Percentiles rank a stretch among this genome's conserved stretches.
These are phyloP conservation scores for Exobasidium rhododendri DNA, from an alignment of 1,284 basidiomycete genomes.

Conservation along the genomic window DNA sequence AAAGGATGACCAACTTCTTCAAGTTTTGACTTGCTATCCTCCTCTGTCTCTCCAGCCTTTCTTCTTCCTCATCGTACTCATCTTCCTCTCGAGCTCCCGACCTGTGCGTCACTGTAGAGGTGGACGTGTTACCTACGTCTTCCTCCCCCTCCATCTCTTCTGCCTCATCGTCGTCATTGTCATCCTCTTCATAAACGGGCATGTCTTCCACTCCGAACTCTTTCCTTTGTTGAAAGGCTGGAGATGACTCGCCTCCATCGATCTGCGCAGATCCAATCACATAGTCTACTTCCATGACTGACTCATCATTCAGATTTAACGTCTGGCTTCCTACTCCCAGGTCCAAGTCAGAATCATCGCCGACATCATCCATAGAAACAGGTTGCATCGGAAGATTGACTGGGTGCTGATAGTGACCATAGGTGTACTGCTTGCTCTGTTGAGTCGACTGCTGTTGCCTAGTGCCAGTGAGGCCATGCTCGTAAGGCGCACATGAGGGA, in stretches of 20 bases:
- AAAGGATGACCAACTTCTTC: background rate
- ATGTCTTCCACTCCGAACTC: background rate
- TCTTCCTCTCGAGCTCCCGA: constrained; percentile 15
- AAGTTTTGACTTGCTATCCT: constrained; percentile 7
- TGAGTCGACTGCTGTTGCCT: background rate
- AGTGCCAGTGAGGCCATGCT: constrained; percentile 1
- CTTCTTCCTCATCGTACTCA: constrained; percentile 14
- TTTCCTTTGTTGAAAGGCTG: background rate
- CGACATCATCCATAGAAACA: constrained; percentile 39
- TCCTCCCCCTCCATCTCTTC: background rate
- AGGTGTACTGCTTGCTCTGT: background rate
- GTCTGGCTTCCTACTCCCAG: constrained; percentile 23
- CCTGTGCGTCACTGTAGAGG: constrained; percentile 1
- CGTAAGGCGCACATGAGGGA: constrained; percentile 24
- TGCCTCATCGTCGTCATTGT: background rate
- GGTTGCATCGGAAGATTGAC: constrained; percentile 21
- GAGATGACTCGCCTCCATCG: constrained; percentile 22
- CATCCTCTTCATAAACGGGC: background rate
- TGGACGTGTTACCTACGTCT: constrained; percentile 2
- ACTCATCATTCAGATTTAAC: constrained; percentile 42
- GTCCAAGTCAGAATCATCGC: constrained; percentile 27
- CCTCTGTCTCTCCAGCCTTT: constrained; percentile 3
- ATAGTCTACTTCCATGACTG: constrained; percentile 44
- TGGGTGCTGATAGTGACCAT: constrained; percentile 16
- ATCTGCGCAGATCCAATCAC: constrained; percentile 38